Evolutionary conservation across 768 basidiomycete genomes (phyloP), one percentile per base, ranked within the genome.

Genomic region (Boletales sp.): DNA sequence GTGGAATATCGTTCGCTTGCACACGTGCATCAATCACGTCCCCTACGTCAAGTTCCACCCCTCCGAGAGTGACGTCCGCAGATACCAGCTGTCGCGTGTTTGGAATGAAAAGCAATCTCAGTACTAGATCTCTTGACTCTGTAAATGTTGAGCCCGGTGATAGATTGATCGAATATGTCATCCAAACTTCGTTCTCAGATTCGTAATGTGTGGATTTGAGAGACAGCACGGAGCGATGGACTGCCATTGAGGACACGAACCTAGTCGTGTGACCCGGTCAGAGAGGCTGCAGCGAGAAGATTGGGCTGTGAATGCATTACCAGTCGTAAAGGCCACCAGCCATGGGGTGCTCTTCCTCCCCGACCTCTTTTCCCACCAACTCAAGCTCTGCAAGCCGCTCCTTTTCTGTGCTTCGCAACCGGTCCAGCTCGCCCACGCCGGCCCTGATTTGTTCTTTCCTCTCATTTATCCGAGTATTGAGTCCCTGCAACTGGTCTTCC

Each of bases 101-200:
- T 5, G 88, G 84, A 18, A 80, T 75, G 54, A 88, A 90, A 35
- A 88, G 74, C 1, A 90, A 69, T 0, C 71, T 75, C 48, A 90
- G 75, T 0, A 72, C 74, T 8, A 87, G 56, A 11, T 66, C 68
- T 12, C 59, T 67, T 3, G 70, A 61, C 18, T 49, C 28, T 34
- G 36, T n/a, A 13, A 62, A 58, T 9, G 61, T 57, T n/a, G 62
- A 63, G 25, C 49, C 46, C 2, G 57, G 55, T 11, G 67, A 63
- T 18, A 59, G 58, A 35, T 71, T 63, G 45, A 88, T 60, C 41
- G 60, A 66, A 65, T 93, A 94, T 9, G 79, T 79, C 39, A 94
- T 72, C 28, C 81, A 78, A 25, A 92, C 73, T 62, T 91, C 88
- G 66, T 91, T 90, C 51, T 90, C 87, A 2, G 89, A 83, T 25